Percentiles rank a stretch among this genome's conserved stretches.
Evolutionary conservation across 2,329 filamentous ascomycete genomes (phyloP).

Genomic region (Penicillium fuscoglaucum): DNA sequence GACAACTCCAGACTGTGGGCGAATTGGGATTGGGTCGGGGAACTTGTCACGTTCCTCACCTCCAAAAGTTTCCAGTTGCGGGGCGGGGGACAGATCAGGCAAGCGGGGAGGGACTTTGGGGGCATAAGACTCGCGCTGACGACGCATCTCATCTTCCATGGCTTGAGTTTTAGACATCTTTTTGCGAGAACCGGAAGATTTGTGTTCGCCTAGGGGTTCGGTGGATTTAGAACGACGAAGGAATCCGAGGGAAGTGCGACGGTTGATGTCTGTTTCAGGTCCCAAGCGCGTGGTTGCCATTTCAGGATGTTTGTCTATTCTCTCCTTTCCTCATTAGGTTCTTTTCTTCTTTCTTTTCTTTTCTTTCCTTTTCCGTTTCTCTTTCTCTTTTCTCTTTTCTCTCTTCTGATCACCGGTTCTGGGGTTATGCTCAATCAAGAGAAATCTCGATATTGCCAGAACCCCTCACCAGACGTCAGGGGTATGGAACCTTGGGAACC

Average conservation of each 20-base stretch:
- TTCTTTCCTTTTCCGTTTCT: not conserved
- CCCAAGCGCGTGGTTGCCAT: conserved; percentile 32
- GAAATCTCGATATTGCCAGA: not conserved
- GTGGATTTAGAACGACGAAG: conserved; percentile 68
- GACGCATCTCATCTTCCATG: conserved; percentile 54
- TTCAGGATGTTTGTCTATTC: conserved; percentile 13
- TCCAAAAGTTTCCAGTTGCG: conserved; percentile 58
- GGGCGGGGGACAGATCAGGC: conserved; percentile 48
- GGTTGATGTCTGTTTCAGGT: conserved; percentile 27
- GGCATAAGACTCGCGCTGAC: conserved; percentile 56
- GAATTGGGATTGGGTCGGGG: conserved; percentile 51
- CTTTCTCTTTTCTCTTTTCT: not conserved
- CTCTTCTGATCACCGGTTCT: not conserved
- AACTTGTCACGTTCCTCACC: conserved; percentile 65
- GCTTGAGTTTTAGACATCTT: conserved; percentile 41
- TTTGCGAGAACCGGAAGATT: conserved; percentile 40
- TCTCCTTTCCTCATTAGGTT: conserved; percentile 12
- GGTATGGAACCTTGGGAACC: not conserved
- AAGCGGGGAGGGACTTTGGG: conserved; percentile 61
- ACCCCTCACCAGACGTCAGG: conserved; percentile 1
- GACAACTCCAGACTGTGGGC: conserved; percentile 26
- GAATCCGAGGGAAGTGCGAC: conserved; percentile 57
- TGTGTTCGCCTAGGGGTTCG: conserved; percentile 59
- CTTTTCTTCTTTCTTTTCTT: not conserved
- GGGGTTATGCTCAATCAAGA: not conserved